A percentile compares a stretch with the other conserved stretches of the same genome.
Evolutionary conservation across 176 grass and related monocot species (phyloP).

Genomic region (Triticum monococcum): DNA sequence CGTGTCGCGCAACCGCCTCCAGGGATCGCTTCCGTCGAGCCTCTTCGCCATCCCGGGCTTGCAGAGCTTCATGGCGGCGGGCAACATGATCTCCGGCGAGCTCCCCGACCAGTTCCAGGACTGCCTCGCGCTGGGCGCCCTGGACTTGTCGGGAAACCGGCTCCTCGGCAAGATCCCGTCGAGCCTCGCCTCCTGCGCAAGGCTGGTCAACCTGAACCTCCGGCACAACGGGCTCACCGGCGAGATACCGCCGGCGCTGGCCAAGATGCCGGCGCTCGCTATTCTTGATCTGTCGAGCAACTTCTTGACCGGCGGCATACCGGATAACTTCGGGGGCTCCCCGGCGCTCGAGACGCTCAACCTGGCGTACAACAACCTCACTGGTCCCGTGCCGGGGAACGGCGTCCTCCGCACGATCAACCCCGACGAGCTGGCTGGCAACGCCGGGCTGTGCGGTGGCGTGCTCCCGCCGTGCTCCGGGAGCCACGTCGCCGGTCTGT

Average conservation of each 20-base stretch:
- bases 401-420: slow-evolving; percentile 80
- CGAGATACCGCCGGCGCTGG: slow-evolving; percentile 68
- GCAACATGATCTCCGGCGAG: slow-evolving; percentile 70
- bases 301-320: slow-evolving; percentile 65
- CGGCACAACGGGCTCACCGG: slow-evolving; percentile 55
- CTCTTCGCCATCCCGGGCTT: slow-evolving; percentile 56
- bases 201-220: slow-evolving; percentile 78
- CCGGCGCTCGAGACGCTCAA: slow-evolving; percentile 90
- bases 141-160: slow-evolving; percentile 88
- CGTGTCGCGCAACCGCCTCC: slow-evolving; percentile 71
- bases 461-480: slow-evolving; percentile 65
- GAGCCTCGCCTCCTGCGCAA: slow-evolving; percentile 74
- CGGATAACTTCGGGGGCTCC: slow-evolving; percentile 89
- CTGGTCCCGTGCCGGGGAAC: slow-evolving; percentile 63
- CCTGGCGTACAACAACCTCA: slow-evolving; percentile 84
- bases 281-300: slow-evolving; percentile 86
- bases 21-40: slow-evolving; percentile 60
- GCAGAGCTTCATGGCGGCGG: slow-evolving; percentile 85
- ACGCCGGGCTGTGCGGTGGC: slow-evolving; percentile 73
- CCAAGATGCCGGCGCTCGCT: slow-evolving; percentile 84
- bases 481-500: not conserved
- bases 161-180: slow-evolving; percentile 55
- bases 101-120: slow-evolving; percentile 93
- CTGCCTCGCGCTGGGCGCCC: slow-evolving; percentile 66
- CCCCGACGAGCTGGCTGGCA: slow-evolving; percentile 79